A percentile compares a stretch with the other conserved stretches of the same genome.
phyloP scores from a whole-genome alignment of 306 rosid genomes.

The Spatholobus suberectus region DNA sequence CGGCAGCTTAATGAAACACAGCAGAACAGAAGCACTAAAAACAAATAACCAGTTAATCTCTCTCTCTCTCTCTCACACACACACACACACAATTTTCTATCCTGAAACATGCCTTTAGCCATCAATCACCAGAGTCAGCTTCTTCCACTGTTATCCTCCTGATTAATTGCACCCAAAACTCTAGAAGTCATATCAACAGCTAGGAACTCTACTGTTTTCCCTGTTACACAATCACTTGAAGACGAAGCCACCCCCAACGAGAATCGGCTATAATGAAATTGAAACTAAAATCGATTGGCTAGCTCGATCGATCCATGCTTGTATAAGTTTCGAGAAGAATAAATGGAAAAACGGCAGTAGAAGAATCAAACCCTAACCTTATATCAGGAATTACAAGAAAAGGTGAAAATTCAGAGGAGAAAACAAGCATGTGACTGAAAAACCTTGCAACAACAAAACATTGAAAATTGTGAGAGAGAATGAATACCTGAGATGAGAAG shows the following conservation, averaged over 20 bases:
- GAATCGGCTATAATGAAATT: neutral
- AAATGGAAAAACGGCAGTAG: neutral
- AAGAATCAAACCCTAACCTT: neutral
- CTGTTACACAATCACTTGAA: neutral
- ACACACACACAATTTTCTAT: neutral
- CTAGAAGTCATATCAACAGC: neutral
- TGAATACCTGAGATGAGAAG: conserved; percentile 30
- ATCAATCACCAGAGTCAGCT: too few relatives aligned
- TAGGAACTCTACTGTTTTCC: neutral
- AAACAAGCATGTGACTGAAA: neutral
- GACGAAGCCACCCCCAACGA: neutral
- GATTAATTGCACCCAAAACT: neutral
- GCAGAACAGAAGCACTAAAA: neutral
- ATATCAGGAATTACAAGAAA: neutral
- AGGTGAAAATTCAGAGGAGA: too few relatives aligned
- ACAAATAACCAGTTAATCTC: neutral
- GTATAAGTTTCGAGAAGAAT: neutral
- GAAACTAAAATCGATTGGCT: neutral
- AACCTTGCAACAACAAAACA: neutral
- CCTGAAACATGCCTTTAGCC: neutral
- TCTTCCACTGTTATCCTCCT: neutral
- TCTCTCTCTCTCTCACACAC: neutral
- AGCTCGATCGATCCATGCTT: neutral
- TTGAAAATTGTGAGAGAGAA: neutral
- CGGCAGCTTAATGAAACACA: neutral